Percentiles rank a stretch among this genome's conserved stretches.
Conservation (phyloP, 2,329 filamentous ascomycete genomes). For the Colletotrichum phormii region DNA sequence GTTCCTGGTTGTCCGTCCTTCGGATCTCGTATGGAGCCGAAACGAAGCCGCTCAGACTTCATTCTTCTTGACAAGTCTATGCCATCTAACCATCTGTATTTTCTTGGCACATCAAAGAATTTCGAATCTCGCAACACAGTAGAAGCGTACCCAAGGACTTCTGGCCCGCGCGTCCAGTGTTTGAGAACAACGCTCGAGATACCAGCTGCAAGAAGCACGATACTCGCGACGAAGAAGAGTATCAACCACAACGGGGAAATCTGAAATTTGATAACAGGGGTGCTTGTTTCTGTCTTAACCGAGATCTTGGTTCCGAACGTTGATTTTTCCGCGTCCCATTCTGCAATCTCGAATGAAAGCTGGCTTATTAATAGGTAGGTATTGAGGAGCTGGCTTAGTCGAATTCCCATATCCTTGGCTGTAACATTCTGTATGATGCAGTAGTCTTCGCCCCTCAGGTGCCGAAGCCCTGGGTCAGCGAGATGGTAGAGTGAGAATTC, state of each 20-base stretch:
- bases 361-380: neutral
- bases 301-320: neutral
- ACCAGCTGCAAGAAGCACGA: neutral
- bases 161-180: neutral
- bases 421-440: neutral
- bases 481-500: neutral
- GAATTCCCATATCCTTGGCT: neutral
- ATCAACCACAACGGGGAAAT: neutral
- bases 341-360: neutral
- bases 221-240: neutral
- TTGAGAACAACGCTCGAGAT: neutral
- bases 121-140: neutral
- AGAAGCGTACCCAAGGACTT: conserved; percentile 3
- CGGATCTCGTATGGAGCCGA: no score
- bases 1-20: no score
- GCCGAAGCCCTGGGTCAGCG: neutral
- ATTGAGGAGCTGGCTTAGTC: conserved; percentile 4
- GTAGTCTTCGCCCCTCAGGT: no score
- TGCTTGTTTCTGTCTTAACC: neutral
- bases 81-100: neutral
- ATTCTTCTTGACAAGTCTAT: neutral
- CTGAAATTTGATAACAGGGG: neutral
- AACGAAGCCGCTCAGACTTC: neutral
- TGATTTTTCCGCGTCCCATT: neutral
- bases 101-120: neutral